Evolutionary conservation across 2,329 filamentous ascomycete species (phyloP).

Genomic region (Aspergillus sclerotialis): DNA sequence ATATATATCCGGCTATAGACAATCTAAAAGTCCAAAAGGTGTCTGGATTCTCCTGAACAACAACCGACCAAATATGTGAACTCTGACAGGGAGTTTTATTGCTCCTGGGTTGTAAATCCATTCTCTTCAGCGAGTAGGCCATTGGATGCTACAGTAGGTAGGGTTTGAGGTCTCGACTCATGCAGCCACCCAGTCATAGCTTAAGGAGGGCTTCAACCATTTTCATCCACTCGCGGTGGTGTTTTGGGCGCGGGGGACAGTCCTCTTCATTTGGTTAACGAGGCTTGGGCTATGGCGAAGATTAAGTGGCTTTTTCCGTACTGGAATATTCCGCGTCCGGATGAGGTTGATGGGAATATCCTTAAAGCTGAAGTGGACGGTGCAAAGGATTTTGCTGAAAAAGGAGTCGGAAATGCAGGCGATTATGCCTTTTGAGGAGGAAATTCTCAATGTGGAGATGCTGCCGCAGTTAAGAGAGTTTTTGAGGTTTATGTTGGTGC

Average conservation of each 20-base stretch:
- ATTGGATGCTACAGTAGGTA: too few relatives aligned
- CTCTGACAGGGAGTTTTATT: too few relatives aligned
- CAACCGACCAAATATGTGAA: too few relatives aligned
- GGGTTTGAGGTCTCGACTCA: too few relatives aligned
- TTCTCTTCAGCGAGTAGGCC: too few relatives aligned
- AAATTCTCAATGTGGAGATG: constrained; percentile 9
- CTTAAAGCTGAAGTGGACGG: constrained; percentile 5
- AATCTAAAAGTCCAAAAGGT: too few relatives aligned
- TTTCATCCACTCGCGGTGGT: too few relatives aligned
- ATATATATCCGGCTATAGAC: too few relatives aligned
- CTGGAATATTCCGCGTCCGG: constrained; percentile 9
- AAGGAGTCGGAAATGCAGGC: constrained; percentile 70
- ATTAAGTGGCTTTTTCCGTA: constrained; percentile 11
- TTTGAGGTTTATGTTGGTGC: constrained; percentile 11
- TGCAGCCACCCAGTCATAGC: too few relatives aligned
- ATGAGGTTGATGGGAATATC: constrained; percentile 4
- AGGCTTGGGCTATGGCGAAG: constrained; percentile 11
- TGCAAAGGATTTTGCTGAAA: constrained; percentile 4
- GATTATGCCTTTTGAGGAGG: constrained; percentile 62
- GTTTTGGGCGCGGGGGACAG: constrained; percentile 8
- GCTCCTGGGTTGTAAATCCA: too few relatives aligned
- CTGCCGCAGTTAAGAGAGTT: constrained; percentile 7
- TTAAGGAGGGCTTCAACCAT: too few relatives aligned
- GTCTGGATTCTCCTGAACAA: too few relatives aligned
- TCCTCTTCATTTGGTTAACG: constrained; percentile 6